A percentile compares a stretch with the other conserved stretches of the same genome.
These are phyloP conservation scores for Trametes polyzona DNA, from an alignment of 1,284 basidiomycete genomes.

Conservation along the genomic window DNA sequence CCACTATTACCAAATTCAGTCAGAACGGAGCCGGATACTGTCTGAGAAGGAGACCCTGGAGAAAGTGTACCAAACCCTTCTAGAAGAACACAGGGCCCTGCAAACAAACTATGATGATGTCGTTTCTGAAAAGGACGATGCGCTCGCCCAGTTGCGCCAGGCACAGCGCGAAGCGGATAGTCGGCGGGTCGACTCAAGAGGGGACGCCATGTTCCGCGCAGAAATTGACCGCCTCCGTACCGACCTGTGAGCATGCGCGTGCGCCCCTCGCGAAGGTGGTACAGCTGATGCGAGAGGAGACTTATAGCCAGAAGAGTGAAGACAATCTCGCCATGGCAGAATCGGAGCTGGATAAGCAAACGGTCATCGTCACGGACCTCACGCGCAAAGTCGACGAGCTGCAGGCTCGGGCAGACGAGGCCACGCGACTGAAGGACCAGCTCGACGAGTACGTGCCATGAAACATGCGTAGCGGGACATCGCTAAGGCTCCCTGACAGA, in stretches of 20 bases:
- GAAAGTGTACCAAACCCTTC: slow-evolving; percentile 72
- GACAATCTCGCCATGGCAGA: slow-evolving; percentile 84
- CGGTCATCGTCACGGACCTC: slow-evolving; percentile 67
- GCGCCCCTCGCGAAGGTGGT: background rate
- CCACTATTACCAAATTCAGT: slow-evolving; percentile 84
- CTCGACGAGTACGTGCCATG: slow-evolving; percentile 82
- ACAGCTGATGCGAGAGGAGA: slow-evolving; percentile 35
- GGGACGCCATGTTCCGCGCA: slow-evolving; percentile 68
- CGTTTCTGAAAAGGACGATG: slow-evolving; percentile 75
- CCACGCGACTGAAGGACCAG: slow-evolving; percentile 85
- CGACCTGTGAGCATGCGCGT: slow-evolving; percentile 70
- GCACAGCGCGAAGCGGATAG: slow-evolving; percentile 61
- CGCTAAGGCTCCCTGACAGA: slow-evolving; percentile 43
- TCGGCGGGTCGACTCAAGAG: slow-evolving; percentile 61
- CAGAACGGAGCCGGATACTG: slow-evolving; percentile 73
- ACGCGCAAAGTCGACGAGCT: slow-evolving; percentile 84
- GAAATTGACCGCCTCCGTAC: slow-evolving; percentile 81
- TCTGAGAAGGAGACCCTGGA: slow-evolving; percentile 82
- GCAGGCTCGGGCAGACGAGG: slow-evolving; percentile 78
- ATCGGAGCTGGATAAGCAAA: slow-evolving; percentile 79
- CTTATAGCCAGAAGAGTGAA: slow-evolving; percentile 83
- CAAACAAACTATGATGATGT: slow-evolving; percentile 75
- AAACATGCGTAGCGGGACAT: background rate
- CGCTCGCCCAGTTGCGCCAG: slow-evolving; percentile 57
- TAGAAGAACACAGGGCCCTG: slow-evolving; percentile 78